Conservation (phyloP, 768 basidiomycete genomes). For the Calocybe gangraenosa region DNA sequence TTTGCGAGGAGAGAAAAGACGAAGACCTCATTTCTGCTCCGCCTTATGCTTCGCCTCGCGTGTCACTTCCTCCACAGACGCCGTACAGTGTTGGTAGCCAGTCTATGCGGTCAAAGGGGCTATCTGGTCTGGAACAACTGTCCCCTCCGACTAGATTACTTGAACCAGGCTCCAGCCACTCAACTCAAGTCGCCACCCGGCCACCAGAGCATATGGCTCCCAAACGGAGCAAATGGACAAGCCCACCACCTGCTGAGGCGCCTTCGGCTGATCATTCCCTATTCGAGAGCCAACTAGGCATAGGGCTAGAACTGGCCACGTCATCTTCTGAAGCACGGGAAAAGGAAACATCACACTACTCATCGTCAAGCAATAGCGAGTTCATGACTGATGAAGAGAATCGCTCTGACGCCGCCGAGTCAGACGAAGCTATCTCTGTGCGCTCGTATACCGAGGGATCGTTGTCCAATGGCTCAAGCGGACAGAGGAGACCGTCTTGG, state of each 20-base stretch:
- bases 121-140: conserved; percentile 38
- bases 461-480: conserved; percentile 21
- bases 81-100: conserved; percentile 67
- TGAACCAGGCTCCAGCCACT: conserved; percentile 33
- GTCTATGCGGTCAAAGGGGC: conserved; percentile 47
- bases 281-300: conserved; percentile 66
- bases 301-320: conserved; percentile 66
- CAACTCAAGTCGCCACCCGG: conserved; percentile 38
- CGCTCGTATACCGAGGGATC: conserved; percentile 59
- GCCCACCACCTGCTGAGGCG: conserved; percentile 77
- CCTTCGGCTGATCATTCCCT: conserved; percentile 58
- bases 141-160: conserved; percentile 53
- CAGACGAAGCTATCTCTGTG: conserved; percentile 69
- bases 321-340: conserved; percentile 58
- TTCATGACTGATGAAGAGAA: conserved; percentile 62
- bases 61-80: conserved; percentile 61
- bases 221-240: conserved; percentile 77
- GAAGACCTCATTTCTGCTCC: conserved; percentile 57
- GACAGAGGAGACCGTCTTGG: conserved; percentile 46
- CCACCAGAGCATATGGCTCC: conserved; percentile 84
- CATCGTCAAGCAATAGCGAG: conserved; percentile 62
- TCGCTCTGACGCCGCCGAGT: conserved; percentile 55
- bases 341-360: conserved; percentile 38
- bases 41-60: conserved; percentile 35
- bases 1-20: conserved; percentile 86